Base-by-base conservation (phyloP, 768 basidiomycete genomes). In the Macrolepiota dolichaula region DNA sequence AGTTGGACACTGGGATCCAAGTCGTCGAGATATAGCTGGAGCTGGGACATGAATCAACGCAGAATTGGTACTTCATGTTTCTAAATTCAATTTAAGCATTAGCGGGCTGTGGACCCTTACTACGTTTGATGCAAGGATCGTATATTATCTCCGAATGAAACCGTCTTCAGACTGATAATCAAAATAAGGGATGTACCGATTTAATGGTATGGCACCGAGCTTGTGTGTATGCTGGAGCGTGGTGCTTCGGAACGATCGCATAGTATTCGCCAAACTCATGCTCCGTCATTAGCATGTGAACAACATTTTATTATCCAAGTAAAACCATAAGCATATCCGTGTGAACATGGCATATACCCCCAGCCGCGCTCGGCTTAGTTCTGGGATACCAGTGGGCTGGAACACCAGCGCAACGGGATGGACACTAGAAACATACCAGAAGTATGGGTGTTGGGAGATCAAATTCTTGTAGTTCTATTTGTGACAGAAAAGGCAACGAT, bases 1-100 rank as follows among this genome's bases (percentile, higher is more conserved):
- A n/a, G 52, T 32, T 59, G 58, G 25, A 59, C 19, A n/a, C 4
- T 47, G n/a, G 42, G 35, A n/a, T 12, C 19, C 11, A 27, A 15
- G 17, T 57, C 55, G 55, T 57, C 55, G 17, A 57, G 35, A 24
- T 57, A 57, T n/a, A 57, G 27, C n/a, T 57, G 29, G 55, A 57
- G 44, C 29, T 22, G 27, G 35, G 55, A 47, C 55, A 57, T 57
- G 44, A 6, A n/a, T 49, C 29, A 35, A 44, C 35, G 22, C 29
- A 24, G 32, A n/a, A n/a, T 37, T n/a, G 32, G 42, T 13, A 22
- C 32, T 32, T 27, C n/a, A 17, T n/a, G 13, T 4, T 4, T 5
- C 27, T 10, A 4, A 35, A 17, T 10, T 5, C 40, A 46, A 57
- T 57, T 47, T 57, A 57, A 47, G 5, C 25, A 22, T 35, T 57